A percentile compares a stretch with the other conserved stretches of the same genome.
Evolutionary conservation across 345 rosid genomes (phyloP).

Genomic region (Passiflora organensis): DNA sequence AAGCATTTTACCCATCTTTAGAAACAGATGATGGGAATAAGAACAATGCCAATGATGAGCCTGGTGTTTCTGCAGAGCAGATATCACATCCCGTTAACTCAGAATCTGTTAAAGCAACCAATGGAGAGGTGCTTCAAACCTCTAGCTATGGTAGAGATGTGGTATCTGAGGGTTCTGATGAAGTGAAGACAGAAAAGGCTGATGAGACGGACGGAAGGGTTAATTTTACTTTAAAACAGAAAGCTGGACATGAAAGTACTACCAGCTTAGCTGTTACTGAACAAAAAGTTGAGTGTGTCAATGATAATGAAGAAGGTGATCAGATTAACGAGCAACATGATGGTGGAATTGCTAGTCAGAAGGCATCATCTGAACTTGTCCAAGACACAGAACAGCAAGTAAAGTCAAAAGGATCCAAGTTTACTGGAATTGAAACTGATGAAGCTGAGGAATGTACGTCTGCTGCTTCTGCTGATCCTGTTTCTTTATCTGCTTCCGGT

Average conservation of each 20-base stretch:
- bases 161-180: conserved; percentile 18
- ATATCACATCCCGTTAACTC: conserved; percentile 24
- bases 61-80: conserved; percentile 22
- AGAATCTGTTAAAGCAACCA: conserved; percentile 24
- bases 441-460: conserved; percentile 43
- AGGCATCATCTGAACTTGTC: conserved; percentile 6
- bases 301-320: conserved; percentile 23
- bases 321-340: conserved; percentile 16
- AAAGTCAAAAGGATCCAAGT: conserved; percentile 30
- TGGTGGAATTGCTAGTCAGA: conserved; percentile 11
- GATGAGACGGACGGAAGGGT: conserved; percentile 15
- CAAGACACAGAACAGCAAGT: conserved; percentile 28
- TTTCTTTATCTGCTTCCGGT: conserved; percentile 23
- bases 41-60: conserved; percentile 13
- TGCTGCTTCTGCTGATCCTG: conserved; percentile 19
- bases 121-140: conserved; percentile 14
- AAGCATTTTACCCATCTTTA: conserved; percentile 11
- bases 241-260: conserved; percentile 26
- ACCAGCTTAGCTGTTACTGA: conserved; percentile 20
- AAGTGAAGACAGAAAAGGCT: conserved; percentile 25
- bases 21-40: conserved; percentile 23
- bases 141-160: conserved; percentile 23
- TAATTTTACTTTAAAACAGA: conserved; percentile 19
- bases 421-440: conserved; percentile 32
- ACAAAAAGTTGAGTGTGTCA: conserved; percentile 28